Percentiles rank a stretch among this genome's conserved stretches.
Conservation (phyloP, 2,329 filamentous ascomycete genomes). For the Fusarium foetens region DNA sequence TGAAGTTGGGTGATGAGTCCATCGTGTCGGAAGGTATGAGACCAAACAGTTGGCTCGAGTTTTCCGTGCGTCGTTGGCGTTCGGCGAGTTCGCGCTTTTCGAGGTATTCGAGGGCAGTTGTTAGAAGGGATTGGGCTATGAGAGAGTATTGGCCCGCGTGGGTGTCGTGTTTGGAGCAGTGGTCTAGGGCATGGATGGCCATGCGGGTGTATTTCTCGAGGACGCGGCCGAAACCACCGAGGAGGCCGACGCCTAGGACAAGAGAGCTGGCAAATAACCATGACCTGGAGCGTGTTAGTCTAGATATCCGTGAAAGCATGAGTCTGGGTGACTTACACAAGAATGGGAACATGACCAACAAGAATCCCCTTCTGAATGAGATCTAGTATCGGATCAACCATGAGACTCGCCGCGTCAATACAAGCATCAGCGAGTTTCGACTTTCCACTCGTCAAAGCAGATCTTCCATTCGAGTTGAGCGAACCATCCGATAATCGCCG, state of each 20-base stretch:
- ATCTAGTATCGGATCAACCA: slow-evolving; percentile 61
- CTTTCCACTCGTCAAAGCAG: slow-evolving; percentile 53
- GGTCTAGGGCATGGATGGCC: slow-evolving; percentile 60
- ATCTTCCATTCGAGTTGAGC: slow-evolving; percentile 10
- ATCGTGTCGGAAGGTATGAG: slow-evolving; percentile 51
- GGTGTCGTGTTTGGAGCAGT: slow-evolving; percentile 60
- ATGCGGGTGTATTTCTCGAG: slow-evolving; percentile 61
- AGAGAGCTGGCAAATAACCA: slow-evolving; percentile 66
- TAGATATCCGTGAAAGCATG: too few relatives aligned
- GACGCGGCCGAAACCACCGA: slow-evolving; percentile 63
- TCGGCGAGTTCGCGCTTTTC: slow-evolving; percentile 60
- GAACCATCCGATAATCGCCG: slow-evolving; percentile 54
- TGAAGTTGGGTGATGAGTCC: slow-evolving; percentile 16
- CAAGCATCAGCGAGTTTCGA: slow-evolving; percentile 64
- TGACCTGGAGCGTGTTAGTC: slow-evolving; percentile 49
- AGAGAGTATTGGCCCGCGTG: slow-evolving; percentile 64
- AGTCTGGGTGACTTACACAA: slow-evolving; percentile 52
- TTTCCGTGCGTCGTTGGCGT: slow-evolving; percentile 59
- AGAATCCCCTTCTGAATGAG: slow-evolving; percentile 55
- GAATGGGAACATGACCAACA: slow-evolving; percentile 59
- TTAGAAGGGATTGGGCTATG: slow-evolving; percentile 62
- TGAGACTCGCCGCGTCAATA: slow-evolving; percentile 64
- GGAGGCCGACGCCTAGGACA: slow-evolving; percentile 61
- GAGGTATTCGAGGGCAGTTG: slow-evolving; percentile 58
- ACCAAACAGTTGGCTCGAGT: slow-evolving; percentile 63